Conservation (phyloP, 768 basidiomycete genomes). For the Leucocoprinus birnbaumii region DNA sequence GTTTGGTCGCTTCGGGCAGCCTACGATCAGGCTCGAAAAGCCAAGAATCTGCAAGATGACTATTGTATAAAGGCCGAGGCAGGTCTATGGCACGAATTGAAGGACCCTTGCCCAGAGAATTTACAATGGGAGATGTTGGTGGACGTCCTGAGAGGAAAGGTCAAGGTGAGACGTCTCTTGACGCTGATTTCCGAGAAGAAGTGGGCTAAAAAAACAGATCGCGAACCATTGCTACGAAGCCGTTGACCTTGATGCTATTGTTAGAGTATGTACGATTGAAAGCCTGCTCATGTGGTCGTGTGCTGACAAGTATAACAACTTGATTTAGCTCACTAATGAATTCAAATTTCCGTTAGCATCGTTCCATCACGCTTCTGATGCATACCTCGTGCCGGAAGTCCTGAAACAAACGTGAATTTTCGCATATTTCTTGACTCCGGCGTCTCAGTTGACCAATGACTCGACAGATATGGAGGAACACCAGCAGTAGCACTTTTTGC, state of each 20-base stretch:
- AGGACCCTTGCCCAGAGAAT: conserved; percentile 62
- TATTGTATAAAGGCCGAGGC: conserved; percentile 65
- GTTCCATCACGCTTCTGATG: conserved; percentile 87
- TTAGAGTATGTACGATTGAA: conserved; percentile 47
- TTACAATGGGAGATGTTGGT: conserved; percentile 75
- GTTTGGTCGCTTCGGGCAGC: conserved; percentile 80
- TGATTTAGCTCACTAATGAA: conserved; percentile 74
- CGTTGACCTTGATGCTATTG: conserved; percentile 67
- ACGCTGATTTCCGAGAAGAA: neutral
- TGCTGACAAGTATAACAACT: neutral
- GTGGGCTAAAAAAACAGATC: conserved; percentile 34
- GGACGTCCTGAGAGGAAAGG: conserved; percentile 81
- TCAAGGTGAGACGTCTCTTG: conserved; percentile 52
- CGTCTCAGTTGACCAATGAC: neutral
- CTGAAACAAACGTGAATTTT: conserved; percentile 67
- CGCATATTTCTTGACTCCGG: neutral
- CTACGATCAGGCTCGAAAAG: conserved; percentile 68
- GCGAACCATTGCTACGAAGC: conserved; percentile 71
- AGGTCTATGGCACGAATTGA: conserved; percentile 37
- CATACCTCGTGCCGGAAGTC: conserved; percentile 83
- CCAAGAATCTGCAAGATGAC: conserved; percentile 67
- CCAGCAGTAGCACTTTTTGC: conserved; percentile 83
- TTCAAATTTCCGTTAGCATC: conserved; percentile 83
- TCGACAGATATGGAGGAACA: conserved; percentile 41
- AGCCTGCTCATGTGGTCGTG: neutral